Conservation (phyloP, 257 asterid genomes). For the Solanum ossicruentum region DNA sequence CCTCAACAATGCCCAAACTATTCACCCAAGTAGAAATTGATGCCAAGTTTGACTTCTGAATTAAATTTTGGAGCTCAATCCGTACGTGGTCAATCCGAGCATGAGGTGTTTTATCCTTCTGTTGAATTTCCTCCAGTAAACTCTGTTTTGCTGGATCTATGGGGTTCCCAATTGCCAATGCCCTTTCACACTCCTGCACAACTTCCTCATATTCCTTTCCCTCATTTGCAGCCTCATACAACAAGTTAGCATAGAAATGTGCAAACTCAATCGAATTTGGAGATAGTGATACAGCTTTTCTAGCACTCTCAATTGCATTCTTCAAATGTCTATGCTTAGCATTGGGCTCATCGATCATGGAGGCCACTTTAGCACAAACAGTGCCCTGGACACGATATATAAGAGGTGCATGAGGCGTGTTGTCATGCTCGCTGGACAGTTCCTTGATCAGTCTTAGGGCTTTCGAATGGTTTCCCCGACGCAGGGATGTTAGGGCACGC, state of each 20-base stretch:
- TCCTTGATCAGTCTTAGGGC: conserved; percentile 76
- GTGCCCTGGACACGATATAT: conserved; percentile 67
- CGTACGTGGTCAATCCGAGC: conserved; percentile 49
- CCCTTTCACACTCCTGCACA: conserved; percentile 72
- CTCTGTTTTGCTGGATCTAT: conserved; percentile 86
- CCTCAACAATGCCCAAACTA: conserved; percentile 51
- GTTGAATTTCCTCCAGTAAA: conserved; percentile 66
- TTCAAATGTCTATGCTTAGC: conserved; percentile 51
- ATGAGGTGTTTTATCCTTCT: conserved; percentile 40
- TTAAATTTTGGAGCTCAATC: conserved; percentile 50
- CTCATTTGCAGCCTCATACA: conserved; percentile 60
- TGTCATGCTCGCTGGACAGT: conserved; percentile 41
- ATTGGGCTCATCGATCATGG: conserved; percentile 49
- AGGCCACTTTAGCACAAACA: conserved; percentile 49
- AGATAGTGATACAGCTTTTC: conserved; percentile 36
- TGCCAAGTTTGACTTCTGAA: conserved; percentile 69
- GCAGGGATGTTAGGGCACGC: conserved; percentile 51
- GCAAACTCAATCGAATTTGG: conserved; percentile 71
- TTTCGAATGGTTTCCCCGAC: conserved; percentile 60
- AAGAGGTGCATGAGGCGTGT: conserved; percentile 41
- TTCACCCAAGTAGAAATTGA: conserved; percentile 75
- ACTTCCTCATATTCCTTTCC: conserved; percentile 71
- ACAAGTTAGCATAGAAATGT: conserved; percentile 64
- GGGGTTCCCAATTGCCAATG: conserved; percentile 62
- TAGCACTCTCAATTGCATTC: conserved; percentile 68